Percentiles rank a stretch among this genome's conserved stretches.
Evolutionary conservation across 2,329 filamentous ascomycete genomes (phyloP).

Genomic region (Ophidiomyces ophidiicola): DNA sequence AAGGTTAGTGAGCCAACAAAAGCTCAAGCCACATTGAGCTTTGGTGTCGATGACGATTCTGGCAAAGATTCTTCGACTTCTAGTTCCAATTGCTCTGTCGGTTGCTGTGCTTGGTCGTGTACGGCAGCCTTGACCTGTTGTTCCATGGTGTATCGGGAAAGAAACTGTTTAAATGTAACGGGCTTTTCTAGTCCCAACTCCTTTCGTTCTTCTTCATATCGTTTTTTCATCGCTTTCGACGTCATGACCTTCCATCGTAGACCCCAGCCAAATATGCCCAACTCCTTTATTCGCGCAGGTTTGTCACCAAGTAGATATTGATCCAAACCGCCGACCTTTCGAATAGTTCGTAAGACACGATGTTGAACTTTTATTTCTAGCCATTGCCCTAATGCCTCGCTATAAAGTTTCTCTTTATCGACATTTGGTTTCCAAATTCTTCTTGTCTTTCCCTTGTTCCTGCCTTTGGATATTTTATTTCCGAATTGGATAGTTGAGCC

Average conservation of each 20-base stretch:
- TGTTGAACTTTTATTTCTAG: constrained; percentile 37
- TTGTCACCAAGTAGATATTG: constrained; percentile 79
- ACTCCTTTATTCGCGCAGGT: constrained; percentile 63
- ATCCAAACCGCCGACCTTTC: constrained; percentile 79
- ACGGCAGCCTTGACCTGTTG: constrained; percentile 30
- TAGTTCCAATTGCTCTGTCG: background rate
- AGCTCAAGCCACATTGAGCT: constrained; percentile 5
- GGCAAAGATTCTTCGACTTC: background rate
- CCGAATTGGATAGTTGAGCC: constrained; percentile 36
- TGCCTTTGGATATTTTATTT: constrained; percentile 40
- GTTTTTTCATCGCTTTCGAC: constrained; percentile 52
- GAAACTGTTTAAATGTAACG: constrained; percentile 26
- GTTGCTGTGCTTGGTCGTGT: constrained; percentile 15
- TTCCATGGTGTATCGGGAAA: constrained; percentile 33
- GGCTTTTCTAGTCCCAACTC: constrained; percentile 50
- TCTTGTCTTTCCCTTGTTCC: constrained; percentile 39
- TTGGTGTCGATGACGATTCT: background rate
- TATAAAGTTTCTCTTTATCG: constrained; percentile 36
- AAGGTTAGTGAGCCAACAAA: background rate
- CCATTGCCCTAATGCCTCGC: constrained; percentile 32
- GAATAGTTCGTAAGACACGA: constrained; percentile 46
- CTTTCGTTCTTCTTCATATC: constrained; percentile 53
- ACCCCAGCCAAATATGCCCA: constrained; percentile 83
- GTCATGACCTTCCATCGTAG: constrained; percentile 85
- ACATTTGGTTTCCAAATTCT: constrained; percentile 41